Conservation (phyloP, 257 asterid species). For the Forsythia suspensa region DNA sequence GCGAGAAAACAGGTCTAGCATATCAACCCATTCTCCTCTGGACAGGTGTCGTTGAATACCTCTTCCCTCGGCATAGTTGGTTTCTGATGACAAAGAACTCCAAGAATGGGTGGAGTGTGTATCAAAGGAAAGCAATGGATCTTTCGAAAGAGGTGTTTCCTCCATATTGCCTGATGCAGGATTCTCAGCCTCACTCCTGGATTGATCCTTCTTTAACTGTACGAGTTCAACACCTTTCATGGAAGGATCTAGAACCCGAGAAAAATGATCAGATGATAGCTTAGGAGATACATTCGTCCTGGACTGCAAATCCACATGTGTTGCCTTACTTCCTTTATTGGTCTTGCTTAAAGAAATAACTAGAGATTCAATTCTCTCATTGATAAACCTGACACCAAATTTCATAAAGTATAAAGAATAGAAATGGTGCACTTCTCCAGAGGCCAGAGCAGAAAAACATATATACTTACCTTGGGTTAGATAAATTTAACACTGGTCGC, state of each 20-base stretch:
- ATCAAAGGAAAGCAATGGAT: conserved; percentile 80
- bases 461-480: conserved; percentile 71
- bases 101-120: conserved; percentile 73
- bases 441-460: conserved; percentile 14
- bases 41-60: conserved; percentile 52
- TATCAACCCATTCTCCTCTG: conserved; percentile 91
- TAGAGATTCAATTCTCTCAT: conserved; percentile 86
- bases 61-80: conserved; percentile 46
- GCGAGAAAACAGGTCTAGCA: conserved; percentile 70
- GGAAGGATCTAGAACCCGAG: conserved; percentile 68
- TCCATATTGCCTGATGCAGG: conserved; percentile 36
- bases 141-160: conserved; percentile 57
- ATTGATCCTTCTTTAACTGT: conserved; percentile 68
- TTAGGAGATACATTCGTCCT: conserved; percentile 43
- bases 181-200: conserved; percentile 32
- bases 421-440: conserved; percentile 20
- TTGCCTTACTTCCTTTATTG: conserved; percentile 50
- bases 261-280: conserved; percentile 48
- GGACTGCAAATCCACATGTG: conserved; percentile 41
- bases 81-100: conserved; percentile 61
- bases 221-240: conserved; percentile 90
- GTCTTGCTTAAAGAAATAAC: conserved; percentile 57
- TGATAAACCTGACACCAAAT: conserved; percentile 76
- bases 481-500: conserved; percentile 90
- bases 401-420: conserved; percentile 32